A percentile compares a stretch with the other conserved stretches of the same genome.
Evolutionary conservation across 208 protist genomes (phyloP).

Genomic region (Leishmania guyanensis): DNA sequence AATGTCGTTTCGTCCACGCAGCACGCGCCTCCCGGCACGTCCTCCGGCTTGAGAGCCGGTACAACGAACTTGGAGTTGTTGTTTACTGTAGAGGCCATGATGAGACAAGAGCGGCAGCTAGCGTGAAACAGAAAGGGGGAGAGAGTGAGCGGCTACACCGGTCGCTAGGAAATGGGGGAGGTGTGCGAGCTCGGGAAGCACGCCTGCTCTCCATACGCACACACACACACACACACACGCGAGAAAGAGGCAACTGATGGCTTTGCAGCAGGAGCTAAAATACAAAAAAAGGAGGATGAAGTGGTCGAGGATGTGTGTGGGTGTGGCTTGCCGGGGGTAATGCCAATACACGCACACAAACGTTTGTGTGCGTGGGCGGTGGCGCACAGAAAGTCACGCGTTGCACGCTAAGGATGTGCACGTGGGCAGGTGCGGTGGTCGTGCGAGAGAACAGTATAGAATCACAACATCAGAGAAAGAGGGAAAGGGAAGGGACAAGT

Average conservation of each 20-base stretch:
- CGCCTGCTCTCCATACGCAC: neutral
- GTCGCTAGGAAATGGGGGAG: neutral
- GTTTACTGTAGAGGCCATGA: constrained; percentile 20
- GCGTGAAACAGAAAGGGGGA: neutral
- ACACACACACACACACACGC: too few species aligned
- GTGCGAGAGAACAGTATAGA: neutral
- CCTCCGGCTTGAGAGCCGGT: constrained; percentile 76
- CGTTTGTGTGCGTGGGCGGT: neutral
- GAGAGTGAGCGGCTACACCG: neutral
- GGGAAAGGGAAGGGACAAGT: neutral
- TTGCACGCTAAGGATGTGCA: neutral
- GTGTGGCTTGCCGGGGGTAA: neutral
- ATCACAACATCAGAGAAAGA: neutral
- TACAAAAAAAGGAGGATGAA: neutral
- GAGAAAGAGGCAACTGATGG: neutral
- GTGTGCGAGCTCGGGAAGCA: neutral
- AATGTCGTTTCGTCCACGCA: constrained; percentile 96
- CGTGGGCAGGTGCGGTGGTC: neutral
- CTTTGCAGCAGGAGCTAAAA: neutral
- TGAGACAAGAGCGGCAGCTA: neutral
- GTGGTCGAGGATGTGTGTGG: neutral
- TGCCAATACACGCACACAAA: neutral
- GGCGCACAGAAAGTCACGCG: neutral
- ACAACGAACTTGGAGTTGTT: too few species aligned
- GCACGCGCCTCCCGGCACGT: constrained; percentile 88